Base-by-base conservation (phyloP, 345 rosid genomes). In the Jatropha curcas region DNA sequence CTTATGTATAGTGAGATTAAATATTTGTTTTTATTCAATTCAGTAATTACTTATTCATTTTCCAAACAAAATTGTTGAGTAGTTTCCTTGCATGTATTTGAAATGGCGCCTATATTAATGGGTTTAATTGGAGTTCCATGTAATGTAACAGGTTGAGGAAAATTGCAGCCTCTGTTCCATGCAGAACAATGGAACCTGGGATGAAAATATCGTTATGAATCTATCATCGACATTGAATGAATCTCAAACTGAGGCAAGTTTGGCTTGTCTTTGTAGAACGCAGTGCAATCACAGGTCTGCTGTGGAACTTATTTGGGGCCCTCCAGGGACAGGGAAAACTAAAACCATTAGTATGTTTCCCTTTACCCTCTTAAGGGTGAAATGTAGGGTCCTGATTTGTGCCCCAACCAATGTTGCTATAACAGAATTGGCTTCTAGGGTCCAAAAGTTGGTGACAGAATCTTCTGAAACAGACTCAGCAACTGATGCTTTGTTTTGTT, bases 281-380 rank as follows among this genome's bases (percentile, higher is more conserved):
- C 33, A 45, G 20, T 80, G 83, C 70, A 37, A 60, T 28, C 84
- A 85, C 68, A 71, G 53, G 75, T 60, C 77, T 3, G 13, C 52
- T 17, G 77, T 87, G 45, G 78, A 82, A 61, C 83, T 85, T 27
- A 73, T 87, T 30, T 83, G 87, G 89, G 91, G 91, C 7, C 87
- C 86, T 1, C 86, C 87, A 0, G 91, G 91, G 59, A 85, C 91
- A 5, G 91, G 91, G 46, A 87, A 87, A 71, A 87, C 91, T 7
- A 84, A 77, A 73, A 83, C 82, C 5, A 52, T 79, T 12, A 70
- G 85, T 14, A 31, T 60, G 35, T 28, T 87, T 62, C 80, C 85
- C 1, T 74, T 67, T 35, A 39, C 33, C 55, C 82, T 87, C 52
- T 61, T 85, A 50, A 72, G 28, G 41, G 37, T 65, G 86, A 85